These are phyloP conservation scores for Dendrobium huoshanense DNA, from an alignment of 106 monocot genomes.

Conservation along the genomic window DNA sequence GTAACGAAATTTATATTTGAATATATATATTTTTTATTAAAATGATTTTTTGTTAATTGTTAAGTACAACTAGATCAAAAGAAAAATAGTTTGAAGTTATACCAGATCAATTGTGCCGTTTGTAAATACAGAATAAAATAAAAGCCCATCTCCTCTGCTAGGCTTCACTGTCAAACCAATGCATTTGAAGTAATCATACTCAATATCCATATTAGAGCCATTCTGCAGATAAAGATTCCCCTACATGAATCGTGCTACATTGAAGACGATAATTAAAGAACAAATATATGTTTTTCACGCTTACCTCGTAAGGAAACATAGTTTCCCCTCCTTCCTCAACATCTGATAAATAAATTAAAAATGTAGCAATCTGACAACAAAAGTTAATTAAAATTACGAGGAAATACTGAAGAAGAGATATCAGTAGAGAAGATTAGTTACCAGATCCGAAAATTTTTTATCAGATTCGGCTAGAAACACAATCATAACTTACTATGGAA, in stretches of 20 bases:
- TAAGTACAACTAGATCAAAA: not conserved
- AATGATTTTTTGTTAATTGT: not conserved
- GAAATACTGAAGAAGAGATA: not conserved
- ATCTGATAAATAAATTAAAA: conserved; percentile 69
- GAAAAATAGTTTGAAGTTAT: conserved; percentile 4
- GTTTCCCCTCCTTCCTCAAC: conserved; percentile 94
- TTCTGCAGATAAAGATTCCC: conserved; percentile 30
- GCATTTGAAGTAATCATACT: conserved; percentile 68
- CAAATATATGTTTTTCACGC: not conserved
- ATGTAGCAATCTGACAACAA: conserved; percentile 64
- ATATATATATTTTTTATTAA: not conserved
- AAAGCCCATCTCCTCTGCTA: conserved; percentile 62
- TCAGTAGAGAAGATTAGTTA: not conserved
- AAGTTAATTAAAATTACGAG: not conserved
- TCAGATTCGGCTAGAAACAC: not conserved
- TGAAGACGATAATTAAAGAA: not conserved
- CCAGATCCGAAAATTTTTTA: not conserved
- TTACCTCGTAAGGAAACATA: conserved; percentile 81
- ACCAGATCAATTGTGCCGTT: conserved; percentile 75
- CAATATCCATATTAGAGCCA: conserved; percentile 60
- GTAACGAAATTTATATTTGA: not conserved
- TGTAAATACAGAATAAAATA: conserved; percentile 61
- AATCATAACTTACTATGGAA: not conserved
- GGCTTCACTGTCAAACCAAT: conserved; percentile 80
- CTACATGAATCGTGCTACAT: not conserved